Base-by-base conservation (phyloP, 345 rosid genomes). In the Bretschneidera sinensis region DNA sequence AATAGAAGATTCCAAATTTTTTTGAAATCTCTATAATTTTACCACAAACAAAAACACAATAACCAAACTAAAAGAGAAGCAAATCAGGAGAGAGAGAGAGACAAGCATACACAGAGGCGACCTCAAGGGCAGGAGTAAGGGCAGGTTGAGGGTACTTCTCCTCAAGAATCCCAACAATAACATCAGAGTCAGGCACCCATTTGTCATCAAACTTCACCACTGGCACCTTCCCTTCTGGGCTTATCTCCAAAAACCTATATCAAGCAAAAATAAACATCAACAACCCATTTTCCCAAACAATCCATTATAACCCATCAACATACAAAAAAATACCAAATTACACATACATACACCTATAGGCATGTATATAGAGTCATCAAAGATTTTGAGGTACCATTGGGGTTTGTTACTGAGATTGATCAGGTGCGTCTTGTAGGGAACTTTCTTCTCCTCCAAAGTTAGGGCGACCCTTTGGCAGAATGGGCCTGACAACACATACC, bases 101-200 rank as follows among this genome's bases (percentile, higher is more conserved):
- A 62, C 48, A 19, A 54, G 53, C 75, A 20, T 83, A 85, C 96
- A 81, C 86, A 47, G 91, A 63, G 71, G 87, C 83, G 66, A 86
- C 67, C 34, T 81, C 76, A 53, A 88, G 66, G 60, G 96, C 91
- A 23, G 90, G 69, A 49, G 66, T 74, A 17, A 88, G 89, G 53
- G 95, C 61, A 25, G 85, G 91, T 43, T 82, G 87, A n/a, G 96
- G 97, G 54, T 73, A 81, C 65, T 86, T 95, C 78, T 91, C 89
- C 62, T 95, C 96, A 35, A 95, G 64, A 35, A 91, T 71, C 23
- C 78, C 83, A 67, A 81, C 94, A 64, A 91, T 83, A 55, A 88
- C 80, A 70, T 91, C 96, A 34, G 99, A 91, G 59, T 91, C 98
- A 62, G 88, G 1, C 49, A 88, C 85, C 96, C 96, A 95, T 64